Base-by-base conservation (phyloP, 2,329 filamentous ascomycete genomes). In the Aureobasidium namibiae region DNA sequence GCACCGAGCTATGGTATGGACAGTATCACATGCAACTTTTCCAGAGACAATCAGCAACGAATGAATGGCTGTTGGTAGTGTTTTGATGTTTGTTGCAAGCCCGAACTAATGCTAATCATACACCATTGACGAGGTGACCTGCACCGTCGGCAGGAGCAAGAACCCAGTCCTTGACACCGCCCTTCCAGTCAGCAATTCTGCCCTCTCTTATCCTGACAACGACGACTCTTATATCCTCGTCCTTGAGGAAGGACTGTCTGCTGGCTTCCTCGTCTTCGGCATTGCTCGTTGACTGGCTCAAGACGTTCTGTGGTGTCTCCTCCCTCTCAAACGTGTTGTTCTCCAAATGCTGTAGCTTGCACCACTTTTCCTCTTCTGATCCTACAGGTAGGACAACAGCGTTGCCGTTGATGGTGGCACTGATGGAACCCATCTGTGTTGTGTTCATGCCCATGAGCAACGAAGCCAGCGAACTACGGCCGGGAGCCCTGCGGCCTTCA, bases 171-270 rank as follows among this genome's bases (percentile, higher is more conserved):
- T 88, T 84, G 4, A 97, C 90, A 14, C 85, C 84, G n/a, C 94
- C 92, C 76, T 96, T 96, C 88, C 89, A 96, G 72, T 96, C 94
- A 64, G 89, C 91, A 67, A 95, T 95, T 67, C 91, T 82, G 50
- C 94, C 91, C 70, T 92, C 89, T 67, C 81, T 82, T 66, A 97
- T 90, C 66, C 82, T 83, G 8, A 97, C 94, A 6, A 92, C 82
- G 34, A 97, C 90, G 7, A 96, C 92, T 50, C 88, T 81, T 1
- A 95, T 91, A 70, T 94, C 88, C 68, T 90, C 88, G 3, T 87
- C 89, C 38, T 87, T 87, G 42, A 95, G 82, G 72, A 91, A 89
- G 68, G 82, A 85, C 68, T 82, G 81, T 34, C 81, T 76, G 0
- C 84, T 75, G 21, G 74, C 75, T 60, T 76, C 75, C 2, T 74